Conservation (phyloP, 2,329 filamentous ascomycete genomes). For the Colletotrichum musae region DNA sequence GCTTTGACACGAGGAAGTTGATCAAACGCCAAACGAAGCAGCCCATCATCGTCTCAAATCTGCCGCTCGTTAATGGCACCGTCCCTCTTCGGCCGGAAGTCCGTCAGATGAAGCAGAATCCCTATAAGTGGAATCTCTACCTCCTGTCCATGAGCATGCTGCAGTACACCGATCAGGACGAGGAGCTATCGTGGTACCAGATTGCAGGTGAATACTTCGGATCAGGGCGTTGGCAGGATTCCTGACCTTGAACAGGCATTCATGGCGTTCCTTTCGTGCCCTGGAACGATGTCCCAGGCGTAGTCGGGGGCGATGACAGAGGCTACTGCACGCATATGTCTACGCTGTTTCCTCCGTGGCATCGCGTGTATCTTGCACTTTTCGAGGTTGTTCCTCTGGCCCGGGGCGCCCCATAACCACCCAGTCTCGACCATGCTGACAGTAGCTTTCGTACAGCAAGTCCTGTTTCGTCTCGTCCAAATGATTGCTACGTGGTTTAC, state of each 20-base stretch:
- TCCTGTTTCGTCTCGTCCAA: constrained; percentile 52
- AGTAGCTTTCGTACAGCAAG: constrained; percentile 51
- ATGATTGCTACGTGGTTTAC: constrained; percentile 64
- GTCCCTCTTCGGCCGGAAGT: constrained; percentile 74
- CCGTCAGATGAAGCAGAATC: constrained; percentile 73
- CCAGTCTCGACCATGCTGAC: background rate
- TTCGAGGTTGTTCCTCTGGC: constrained; percentile 62
- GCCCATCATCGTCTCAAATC: constrained; percentile 59
- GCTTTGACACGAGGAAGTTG: constrained; percentile 58
- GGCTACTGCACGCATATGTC: constrained; percentile 86
- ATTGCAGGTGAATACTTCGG: constrained; percentile 73
- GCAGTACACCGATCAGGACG: constrained; percentile 75
- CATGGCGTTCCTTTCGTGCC: constrained; percentile 79
- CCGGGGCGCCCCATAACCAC: too few species aligned
- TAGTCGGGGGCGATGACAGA: constrained; percentile 65
- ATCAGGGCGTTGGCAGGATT: background rate
- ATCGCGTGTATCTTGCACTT: constrained; percentile 81
- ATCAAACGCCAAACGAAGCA: constrained; percentile 56
- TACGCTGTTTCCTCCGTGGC: constrained; percentile 85
- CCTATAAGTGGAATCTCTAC: constrained; percentile 82
- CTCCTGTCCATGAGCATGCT: constrained; percentile 81
- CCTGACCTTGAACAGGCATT: constrained; percentile 69
- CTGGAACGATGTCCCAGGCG: constrained; percentile 67
- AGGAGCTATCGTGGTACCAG: constrained; percentile 81
- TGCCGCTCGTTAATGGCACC: constrained; percentile 58